Conservation (phyloP, 2,329 filamentous ascomycete species). For the Trichoderma arundinaceum region DNA sequence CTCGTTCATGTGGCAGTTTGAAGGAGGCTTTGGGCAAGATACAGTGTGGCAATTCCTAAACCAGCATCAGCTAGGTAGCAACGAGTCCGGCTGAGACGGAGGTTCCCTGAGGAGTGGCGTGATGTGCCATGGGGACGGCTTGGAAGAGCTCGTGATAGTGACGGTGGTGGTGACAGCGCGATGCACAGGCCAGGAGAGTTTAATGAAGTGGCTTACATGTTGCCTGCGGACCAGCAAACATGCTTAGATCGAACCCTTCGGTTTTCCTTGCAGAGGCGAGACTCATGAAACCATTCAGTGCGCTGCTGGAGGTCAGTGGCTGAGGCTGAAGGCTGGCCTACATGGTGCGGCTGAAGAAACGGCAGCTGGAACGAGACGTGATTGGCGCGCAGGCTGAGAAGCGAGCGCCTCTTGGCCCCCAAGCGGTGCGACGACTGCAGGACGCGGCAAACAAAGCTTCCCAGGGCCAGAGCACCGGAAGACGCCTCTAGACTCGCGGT, state of each 20-base stretch:
- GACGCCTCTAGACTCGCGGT: too few species aligned
- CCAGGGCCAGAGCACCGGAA: too few species aligned
- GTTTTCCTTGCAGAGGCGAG: background rate
- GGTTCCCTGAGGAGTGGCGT: background rate
- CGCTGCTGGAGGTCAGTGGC: too few species aligned
- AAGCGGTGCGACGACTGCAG: too few species aligned
- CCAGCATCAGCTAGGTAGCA: constrained; percentile 48
- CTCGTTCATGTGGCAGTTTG: constrained; percentile 55
- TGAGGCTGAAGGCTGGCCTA: too few species aligned
- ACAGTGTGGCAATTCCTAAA: constrained; percentile 64
- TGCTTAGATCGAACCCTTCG: background rate
- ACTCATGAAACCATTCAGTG: too few species aligned
- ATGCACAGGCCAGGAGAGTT: background rate
- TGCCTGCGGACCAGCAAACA: background rate
- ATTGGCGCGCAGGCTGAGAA: too few species aligned
- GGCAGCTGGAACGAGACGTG: too few species aligned
- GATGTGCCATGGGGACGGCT: background rate
- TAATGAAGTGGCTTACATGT: background rate
- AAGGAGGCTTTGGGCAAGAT: constrained; percentile 59
- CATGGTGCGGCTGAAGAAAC: too few species aligned
- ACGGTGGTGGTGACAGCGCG: background rate
- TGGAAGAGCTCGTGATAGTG: background rate
- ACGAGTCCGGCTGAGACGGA: constrained; percentile 24
- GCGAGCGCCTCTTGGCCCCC: too few species aligned
- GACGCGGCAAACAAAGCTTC: too few species aligned